Base-by-base conservation (phyloP, 306 rosid genomes). In the Ammopiptanthus mongolicus region DNA sequence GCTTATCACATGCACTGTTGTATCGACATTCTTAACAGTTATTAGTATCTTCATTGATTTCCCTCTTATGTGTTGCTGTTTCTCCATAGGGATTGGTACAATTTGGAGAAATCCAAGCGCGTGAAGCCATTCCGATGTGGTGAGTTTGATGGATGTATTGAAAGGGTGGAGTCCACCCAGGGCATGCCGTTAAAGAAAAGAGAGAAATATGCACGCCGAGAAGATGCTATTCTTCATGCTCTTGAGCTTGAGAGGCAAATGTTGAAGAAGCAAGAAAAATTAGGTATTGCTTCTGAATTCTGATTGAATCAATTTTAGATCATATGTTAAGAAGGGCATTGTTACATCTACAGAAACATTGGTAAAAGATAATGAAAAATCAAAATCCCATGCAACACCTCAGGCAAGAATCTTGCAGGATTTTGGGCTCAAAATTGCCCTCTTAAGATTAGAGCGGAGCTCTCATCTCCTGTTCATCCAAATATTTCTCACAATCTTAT, bases 181-280 rank as follows among this genome's bases (percentile, higher is more conserved):
- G 96, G 92, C 42, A 86, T 87, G 88, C 96, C 97, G 0, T 78
- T 87, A 70, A 93, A 91, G 86, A 93, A 93, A 83, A 81, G 98
- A 74, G 98, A 93, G 86, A 93, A 93, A 69, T 93, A 93, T 66
- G 98, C 98, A 23, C 90, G 97, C 22, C 85, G 97, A 48, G 98
- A 93, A 85, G 98, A 93, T 83, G 98, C 98, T 50, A 88, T 93
- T 83, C 91, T 93, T 69, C 98, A 93, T 68, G 98, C 98, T 4
- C 96, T 93, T 74, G 94, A 91, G 41, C 98, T 93, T 47, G 97
- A 93, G 87, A 91, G 78, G 78, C 85, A 91, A 56, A 72, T 81
- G 56, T 31, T 78, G 72, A 90, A 75, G 74, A 83, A 89, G 59
- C 87, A 80, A 62, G 97, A 73, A 18, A 91, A 85, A 75, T 61